A percentile compares a stretch with the other conserved stretches of the same genome.
phyloP scores from a whole-genome alignment of 768 basidiomycete genomes.

The Calocera viscosa region DNA sequence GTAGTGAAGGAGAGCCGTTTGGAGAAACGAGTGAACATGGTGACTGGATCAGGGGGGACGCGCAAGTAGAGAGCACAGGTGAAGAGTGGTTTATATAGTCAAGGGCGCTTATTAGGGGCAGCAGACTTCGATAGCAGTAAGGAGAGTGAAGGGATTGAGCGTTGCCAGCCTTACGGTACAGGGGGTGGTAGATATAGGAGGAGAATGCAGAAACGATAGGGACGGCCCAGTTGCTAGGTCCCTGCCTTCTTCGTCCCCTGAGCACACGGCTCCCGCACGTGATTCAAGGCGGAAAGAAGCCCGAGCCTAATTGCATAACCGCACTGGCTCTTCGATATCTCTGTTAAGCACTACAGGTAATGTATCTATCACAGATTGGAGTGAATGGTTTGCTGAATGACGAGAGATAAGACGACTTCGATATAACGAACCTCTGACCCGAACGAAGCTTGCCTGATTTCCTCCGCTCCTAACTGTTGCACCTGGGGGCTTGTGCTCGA shows the following conservation, averaged over 20 bases:
- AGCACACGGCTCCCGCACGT: not conserved
- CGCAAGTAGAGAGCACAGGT: not conserved
- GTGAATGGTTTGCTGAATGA: too few relatives aligned
- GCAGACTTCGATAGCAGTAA: not conserved
- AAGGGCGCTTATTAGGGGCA: not conserved
- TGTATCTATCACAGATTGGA: too few relatives aligned
- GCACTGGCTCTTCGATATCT: not conserved
- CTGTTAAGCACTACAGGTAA: not conserved
- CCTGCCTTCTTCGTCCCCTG: not conserved
- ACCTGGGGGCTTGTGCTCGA: too few relatives aligned
- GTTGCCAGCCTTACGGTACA: not conserved
- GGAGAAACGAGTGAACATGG: not conserved
- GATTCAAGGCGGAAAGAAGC: not conserved
- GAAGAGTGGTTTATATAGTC: not conserved
- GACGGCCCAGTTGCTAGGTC: not conserved
- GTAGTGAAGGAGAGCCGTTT: not conserved
- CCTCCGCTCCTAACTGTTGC: too few relatives aligned
- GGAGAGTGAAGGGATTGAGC: not conserved
- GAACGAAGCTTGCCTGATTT: too few relatives aligned
- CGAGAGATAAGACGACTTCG: too few relatives aligned
- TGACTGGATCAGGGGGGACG: not conserved
- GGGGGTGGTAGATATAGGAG: constrained; percentile 4
- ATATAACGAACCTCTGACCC: too few relatives aligned
- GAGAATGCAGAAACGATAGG: not conserved
- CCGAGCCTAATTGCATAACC: not conserved